These are phyloP conservation scores for Pseudocercospora macadamiae DNA, from an alignment of 2,329 filamentous ascomycete genomes.

Conservation along the genomic window DNA sequence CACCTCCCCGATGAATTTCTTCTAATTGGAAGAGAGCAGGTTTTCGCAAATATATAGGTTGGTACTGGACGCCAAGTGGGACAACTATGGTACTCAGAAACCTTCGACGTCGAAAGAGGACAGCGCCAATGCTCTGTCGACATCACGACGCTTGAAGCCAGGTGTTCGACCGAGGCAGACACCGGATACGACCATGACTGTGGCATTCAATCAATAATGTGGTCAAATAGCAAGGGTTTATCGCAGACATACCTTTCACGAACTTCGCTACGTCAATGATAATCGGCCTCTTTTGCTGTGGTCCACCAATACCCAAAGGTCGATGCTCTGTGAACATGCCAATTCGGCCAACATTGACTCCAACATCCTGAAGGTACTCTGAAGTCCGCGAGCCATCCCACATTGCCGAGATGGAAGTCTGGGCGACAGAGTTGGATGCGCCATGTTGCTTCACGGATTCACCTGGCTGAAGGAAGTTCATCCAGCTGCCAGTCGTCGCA, in stretches of 20 bases:
- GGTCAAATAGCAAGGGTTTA: not conserved
- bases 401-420: not conserved
- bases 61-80: no score
- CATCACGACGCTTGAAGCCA: slow-evolving; percentile 47
- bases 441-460: slow-evolving; percentile 15
- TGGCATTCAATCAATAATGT: slow-evolving; percentile 9
- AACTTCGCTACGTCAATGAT: slow-evolving; percentile 49
- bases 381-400: slow-evolving; percentile 4
- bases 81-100: not conserved
- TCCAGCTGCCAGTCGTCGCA: slow-evolving; percentile 30
- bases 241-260: slow-evolving; percentile 45
- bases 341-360: not conserved
- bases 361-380: slow-evolving; percentile 7
- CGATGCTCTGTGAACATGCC: not conserved
- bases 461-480: slow-evolving; percentile 33
- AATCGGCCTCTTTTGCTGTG: slow-evolving; percentile 39
- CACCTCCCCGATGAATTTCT: no score
- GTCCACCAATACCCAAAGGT: not conserved
- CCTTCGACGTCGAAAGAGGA: slow-evolving; percentile 28
- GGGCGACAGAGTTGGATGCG: not conserved
- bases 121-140: slow-evolving; percentile 45
- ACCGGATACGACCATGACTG: slow-evolving; percentile 39
- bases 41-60: no score
- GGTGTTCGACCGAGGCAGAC: slow-evolving; percentile 50
- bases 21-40: no score